These are phyloP conservation scores for Epicoccum nigrum DNA, from an alignment of 2,329 filamentous ascomycete genomes.

Conservation along the genomic window DNA sequence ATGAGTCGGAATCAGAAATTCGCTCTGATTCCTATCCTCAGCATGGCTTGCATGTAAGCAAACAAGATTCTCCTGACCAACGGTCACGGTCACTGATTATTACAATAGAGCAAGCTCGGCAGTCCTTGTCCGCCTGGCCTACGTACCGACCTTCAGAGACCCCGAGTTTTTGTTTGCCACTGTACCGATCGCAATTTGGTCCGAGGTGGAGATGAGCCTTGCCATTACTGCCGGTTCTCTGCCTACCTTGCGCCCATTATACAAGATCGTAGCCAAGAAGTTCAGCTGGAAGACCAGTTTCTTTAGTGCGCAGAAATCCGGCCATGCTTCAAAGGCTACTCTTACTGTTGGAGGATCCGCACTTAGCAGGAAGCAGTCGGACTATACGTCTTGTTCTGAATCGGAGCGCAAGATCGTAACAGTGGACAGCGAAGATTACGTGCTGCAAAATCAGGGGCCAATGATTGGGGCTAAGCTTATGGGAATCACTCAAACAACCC, in stretches of 20 bases:
- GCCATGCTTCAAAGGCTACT: background rate
- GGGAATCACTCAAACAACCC: background rate
- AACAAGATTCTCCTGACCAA: too few relatives aligned
- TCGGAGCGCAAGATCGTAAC: background rate
- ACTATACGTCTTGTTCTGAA: background rate
- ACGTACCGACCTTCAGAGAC: conserved; percentile 20
- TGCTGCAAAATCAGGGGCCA: background rate
- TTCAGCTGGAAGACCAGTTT: conserved; percentile 7
- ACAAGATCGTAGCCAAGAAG: background rate
- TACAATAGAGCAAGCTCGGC: conserved; percentile 18
- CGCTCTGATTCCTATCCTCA: conserved; percentile 13
- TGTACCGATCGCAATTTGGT: conserved; percentile 23
- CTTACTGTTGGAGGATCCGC: background rate
- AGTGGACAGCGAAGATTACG: background rate
- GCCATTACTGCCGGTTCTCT: conserved; percentile 16
- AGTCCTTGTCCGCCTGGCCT: conserved; percentile 20
- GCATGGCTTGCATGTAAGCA: conserved; percentile 17
- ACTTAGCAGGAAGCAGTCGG: background rate
- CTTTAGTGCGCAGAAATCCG: background rate
- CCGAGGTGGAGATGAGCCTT: conserved; percentile 21
- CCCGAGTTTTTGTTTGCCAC: conserved; percentile 24
- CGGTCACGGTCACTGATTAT: background rate
- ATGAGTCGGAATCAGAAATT: conserved; percentile 50
- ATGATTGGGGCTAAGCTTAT: background rate
- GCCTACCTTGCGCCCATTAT: conserved; percentile 21